Conservation (phyloP, 2,329 filamentous ascomycete species). For the Trichoderma endophyticum region DNA sequence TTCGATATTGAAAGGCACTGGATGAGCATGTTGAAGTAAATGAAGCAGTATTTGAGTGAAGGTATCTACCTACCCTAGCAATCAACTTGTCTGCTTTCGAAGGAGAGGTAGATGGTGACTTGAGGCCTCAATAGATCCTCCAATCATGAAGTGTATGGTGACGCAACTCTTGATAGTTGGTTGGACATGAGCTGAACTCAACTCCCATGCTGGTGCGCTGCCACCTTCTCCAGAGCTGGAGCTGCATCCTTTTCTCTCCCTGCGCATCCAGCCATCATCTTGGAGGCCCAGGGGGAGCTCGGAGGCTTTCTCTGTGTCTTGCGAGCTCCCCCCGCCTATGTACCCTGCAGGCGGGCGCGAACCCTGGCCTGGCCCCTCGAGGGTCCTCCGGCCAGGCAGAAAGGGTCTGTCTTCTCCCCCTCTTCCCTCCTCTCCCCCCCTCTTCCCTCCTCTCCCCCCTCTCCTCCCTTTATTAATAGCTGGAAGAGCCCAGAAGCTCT, state of each 20-base stretch:
- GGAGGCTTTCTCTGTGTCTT: no score
- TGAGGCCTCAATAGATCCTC: background rate
- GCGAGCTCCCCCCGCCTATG: background rate
- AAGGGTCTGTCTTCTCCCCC: background rate
- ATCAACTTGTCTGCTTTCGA: background rate
- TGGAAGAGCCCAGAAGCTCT: background rate
- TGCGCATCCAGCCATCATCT: constrained; percentile 31
- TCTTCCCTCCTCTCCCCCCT: no score
- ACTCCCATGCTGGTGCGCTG: background rate
- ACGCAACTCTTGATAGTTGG: background rate
- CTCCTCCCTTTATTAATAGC: background rate
- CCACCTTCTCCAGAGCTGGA: background rate
- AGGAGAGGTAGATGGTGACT: background rate
- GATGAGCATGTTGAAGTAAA: background rate
- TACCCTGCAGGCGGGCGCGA: background rate
- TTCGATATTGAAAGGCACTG: background rate
- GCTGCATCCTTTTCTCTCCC: constrained; percentile 29
- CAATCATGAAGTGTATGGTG: background rate
- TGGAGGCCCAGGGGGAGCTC: background rate
- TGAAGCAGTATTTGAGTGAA: background rate
- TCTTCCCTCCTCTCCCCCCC: no score
- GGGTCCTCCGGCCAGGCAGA: background rate
- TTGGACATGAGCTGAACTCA: background rate
- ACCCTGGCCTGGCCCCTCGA: background rate
- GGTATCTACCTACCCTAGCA: background rate